Percentiles rank a stretch among this genome's conserved stretches.
Evolutionary conservation across 2,329 filamentous ascomycete genomes (phyloP).

Genomic region (Lachnellula arida): DNA sequence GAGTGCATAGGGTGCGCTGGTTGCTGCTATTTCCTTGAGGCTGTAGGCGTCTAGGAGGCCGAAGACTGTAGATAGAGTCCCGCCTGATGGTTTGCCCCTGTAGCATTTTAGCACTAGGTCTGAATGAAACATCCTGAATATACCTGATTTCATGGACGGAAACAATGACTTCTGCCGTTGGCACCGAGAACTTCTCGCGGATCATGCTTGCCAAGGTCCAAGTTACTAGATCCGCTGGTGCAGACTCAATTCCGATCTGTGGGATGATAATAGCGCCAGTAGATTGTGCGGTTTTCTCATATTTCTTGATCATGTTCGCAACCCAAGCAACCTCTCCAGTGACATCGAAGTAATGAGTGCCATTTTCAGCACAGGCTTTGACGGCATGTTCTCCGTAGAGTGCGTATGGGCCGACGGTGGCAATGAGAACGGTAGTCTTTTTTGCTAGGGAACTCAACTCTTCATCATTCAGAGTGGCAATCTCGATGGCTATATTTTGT

Average conservation of each 20-base stretch:
- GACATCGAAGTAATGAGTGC: conserved; percentile 61
- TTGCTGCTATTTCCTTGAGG: conserved; percentile 42
- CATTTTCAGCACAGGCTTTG: conserved; percentile 56
- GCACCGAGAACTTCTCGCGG: conserved; percentile 44
- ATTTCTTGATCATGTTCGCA: conserved; percentile 55
- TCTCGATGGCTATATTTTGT: conserved; percentile 44
- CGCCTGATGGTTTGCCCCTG: conserved; percentile 54
- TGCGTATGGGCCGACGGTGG: conserved; percentile 56
- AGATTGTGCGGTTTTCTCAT: conserved; percentile 47
- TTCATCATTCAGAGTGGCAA: conserved; percentile 42
- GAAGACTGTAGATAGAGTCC: conserved; percentile 64
- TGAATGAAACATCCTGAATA: conserved; percentile 5
- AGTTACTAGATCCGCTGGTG: conserved; percentile 54
- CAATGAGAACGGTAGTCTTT: conserved; percentile 53
- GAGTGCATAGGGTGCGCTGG: conserved; percentile 48
- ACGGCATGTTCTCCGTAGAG: conserved; percentile 54
- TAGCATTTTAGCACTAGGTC: conserved; percentile 5
- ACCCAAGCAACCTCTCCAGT: conserved; percentile 58
- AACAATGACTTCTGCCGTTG: conserved; percentile 50
- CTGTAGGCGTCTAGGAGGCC: conserved; percentile 50
- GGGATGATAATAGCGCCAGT: conserved; percentile 57
- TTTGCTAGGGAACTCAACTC: conserved; percentile 47
- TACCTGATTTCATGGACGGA: conserved; percentile 42
- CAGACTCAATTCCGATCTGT: conserved; percentile 59
- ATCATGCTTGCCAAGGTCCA: conserved; percentile 46